Evolutionary conservation across 2,329 filamentous ascomycete genomes (phyloP).

Genomic region (Monilinia fructigena): DNA sequence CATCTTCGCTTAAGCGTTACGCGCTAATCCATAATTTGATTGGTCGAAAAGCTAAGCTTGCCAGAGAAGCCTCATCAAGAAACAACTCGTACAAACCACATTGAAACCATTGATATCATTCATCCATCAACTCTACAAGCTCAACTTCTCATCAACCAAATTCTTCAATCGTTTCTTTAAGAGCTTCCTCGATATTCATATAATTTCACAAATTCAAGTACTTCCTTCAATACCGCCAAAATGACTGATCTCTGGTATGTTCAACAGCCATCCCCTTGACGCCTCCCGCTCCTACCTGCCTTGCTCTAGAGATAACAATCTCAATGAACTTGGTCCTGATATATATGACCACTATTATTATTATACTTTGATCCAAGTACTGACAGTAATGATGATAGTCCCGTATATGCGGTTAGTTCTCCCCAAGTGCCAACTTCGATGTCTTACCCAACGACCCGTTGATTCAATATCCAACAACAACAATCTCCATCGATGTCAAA

Average conservation of each 20-base stretch:
- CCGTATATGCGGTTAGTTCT: conserved; percentile 95
- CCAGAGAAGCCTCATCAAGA: conserved; percentile 28
- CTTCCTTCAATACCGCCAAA: conserved; percentile 46
- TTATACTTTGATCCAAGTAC: conserved; percentile 38
- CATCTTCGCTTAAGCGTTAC: conserved; percentile 21
- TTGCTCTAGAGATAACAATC: conserved; percentile 29
- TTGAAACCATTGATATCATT: conserved; percentile 29
- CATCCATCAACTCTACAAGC: conserved; percentile 35
- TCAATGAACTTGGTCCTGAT: conserved; percentile 20
- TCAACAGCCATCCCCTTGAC: conserved; percentile 42
- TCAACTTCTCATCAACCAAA: conserved; percentile 34
- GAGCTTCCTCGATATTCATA: conserved; percentile 33
- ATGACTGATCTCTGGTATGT: conserved; percentile 80
- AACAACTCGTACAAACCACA: conserved; percentile 27
- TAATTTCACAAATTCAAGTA: conserved; percentile 24
- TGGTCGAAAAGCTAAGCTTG: conserved; percentile 30
- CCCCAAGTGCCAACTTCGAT: conserved; percentile 19
- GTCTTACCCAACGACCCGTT: conserved; percentile 9
- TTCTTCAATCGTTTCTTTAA: conserved; percentile 30
- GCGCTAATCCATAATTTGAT: conserved; percentile 22
- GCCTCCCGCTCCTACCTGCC: conserved; percentile 7
- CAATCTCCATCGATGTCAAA: conserved; percentile 28
- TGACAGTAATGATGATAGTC: conserved; percentile 60
- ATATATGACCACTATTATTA: conserved; percentile 12
- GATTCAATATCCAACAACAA: conserved; percentile 2